Conservation (phyloP, 345 rosid species). For the Hirschfeldia incana region DNA sequence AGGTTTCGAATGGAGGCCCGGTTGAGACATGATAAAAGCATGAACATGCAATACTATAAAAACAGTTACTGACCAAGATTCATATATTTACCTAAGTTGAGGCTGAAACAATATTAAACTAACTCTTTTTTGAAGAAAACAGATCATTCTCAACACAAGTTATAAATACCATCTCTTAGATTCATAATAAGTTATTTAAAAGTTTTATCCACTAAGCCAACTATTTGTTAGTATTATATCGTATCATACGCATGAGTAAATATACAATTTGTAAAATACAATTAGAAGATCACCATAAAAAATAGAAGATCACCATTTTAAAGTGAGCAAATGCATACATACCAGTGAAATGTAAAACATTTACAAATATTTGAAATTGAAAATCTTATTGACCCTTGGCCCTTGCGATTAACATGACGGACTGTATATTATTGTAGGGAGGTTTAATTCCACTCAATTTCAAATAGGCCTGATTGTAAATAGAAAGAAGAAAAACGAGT, state of each 20-base stretch:
- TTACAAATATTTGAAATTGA: neutral
- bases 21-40: constrained; percentile 2
- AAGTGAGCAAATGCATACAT: neutral
- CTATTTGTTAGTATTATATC: too few relatives aligned
- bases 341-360: neutral
- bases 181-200: too few relatives aligned
- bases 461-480: neutral
- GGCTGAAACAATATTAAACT: too few relatives aligned
- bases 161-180: too few relatives aligned
- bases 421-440: neutral
- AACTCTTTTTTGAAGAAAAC: too few relatives aligned
- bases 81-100: too few relatives aligned
- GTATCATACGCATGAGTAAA: neutral
- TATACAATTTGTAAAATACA: neutral
- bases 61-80: too few relatives aligned
- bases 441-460: neutral
- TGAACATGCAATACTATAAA: neutral
- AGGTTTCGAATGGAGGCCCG: neutral
- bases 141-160: too few relatives aligned
- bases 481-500: neutral
- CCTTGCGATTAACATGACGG: neutral
- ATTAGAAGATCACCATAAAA: neutral
- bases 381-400: neutral
- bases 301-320: neutral
- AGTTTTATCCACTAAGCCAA: too few relatives aligned